A percentile compares a stretch with the other conserved stretches of the same genome.
These are phyloP conservation scores for Oryza brachyantha DNA, from an alignment of 176 grass and related monocot genomes.

Conservation along the genomic window DNA sequence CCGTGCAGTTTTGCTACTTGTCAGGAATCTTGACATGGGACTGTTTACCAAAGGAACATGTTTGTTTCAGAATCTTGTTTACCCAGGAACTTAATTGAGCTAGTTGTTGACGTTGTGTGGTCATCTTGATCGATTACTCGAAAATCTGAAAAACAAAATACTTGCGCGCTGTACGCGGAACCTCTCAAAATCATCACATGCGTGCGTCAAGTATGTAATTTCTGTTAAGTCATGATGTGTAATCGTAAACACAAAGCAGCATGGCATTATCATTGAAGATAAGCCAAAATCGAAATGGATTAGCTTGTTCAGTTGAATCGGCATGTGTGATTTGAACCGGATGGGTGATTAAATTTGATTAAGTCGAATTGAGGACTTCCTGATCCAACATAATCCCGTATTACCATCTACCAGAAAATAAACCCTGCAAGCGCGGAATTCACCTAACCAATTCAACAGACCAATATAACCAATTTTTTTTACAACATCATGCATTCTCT, in stretches of 20 bases:
- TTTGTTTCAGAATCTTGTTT: slow-evolving; percentile 12
- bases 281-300: background rate
- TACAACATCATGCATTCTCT: background rate
- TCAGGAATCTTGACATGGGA: background rate
- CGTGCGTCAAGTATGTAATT: no score
- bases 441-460: background rate
- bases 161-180: background rate
- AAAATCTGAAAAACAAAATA: background rate
- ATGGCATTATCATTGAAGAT: background rate
- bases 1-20: background rate
- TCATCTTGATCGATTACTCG: background rate
- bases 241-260: no score
- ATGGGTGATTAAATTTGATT: no score
- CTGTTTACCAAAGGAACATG: background rate
- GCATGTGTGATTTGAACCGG: no score
- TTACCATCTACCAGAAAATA: no score
- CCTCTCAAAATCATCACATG: no score
- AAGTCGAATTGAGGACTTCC: no score
- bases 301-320: no score
- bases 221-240: no score
- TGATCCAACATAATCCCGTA: no score
- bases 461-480: background rate
- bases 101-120: background rate
- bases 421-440: no score
- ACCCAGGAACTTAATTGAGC: background rate